phyloP scores from a whole-genome alignment of 1,139 yeast genomes.

The Kodamaea anthophila region DNA sequence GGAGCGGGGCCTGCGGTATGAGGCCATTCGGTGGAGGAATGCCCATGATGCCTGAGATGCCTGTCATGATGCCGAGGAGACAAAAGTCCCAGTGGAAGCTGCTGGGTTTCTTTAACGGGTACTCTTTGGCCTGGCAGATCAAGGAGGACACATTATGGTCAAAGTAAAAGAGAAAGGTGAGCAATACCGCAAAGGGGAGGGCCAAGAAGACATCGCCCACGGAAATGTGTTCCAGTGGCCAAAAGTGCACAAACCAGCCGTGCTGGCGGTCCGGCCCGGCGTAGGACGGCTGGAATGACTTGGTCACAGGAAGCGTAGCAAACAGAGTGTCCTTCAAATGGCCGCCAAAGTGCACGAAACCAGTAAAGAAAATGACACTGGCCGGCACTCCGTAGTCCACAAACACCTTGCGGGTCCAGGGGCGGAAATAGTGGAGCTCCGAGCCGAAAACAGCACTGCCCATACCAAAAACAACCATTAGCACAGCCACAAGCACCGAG shows the following conservation, averaged over 20 bases:
- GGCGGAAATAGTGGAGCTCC: constrained; percentile 54
- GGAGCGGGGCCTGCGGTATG: constrained; percentile 95
- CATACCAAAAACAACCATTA: constrained; percentile 72
- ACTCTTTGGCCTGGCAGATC: constrained; percentile 82
- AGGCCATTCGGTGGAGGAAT: constrained; percentile 95
- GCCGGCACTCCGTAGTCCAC: constrained; percentile 84
- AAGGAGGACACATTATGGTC: constrained; percentile 93
- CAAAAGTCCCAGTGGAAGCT: constrained; percentile 92
- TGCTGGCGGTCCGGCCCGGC: constrained; percentile 33
- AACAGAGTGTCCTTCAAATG: constrained; percentile 46
- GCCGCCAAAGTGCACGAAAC: constrained; percentile 87
- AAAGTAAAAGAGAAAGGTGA: constrained; percentile 81
- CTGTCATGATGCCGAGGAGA: constrained; percentile 78
- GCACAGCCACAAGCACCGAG: constrained; percentile 64
- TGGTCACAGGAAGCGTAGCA: constrained; percentile 62
- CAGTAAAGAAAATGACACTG: constrained; percentile 83
- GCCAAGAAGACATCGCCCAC: constrained; percentile 82
- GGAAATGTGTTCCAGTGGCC: constrained; percentile 54
- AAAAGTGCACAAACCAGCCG: constrained; percentile 76
- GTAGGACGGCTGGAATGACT: constrained; percentile 69
- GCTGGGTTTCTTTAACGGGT: constrained; percentile 77
- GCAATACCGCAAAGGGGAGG: constrained; percentile 80
- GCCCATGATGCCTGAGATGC: constrained; percentile 79
- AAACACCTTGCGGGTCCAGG: constrained; percentile 58
- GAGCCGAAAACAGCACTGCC: constrained; percentile 56